Conservation (phyloP, 169 alveolate species). For the Babesia ovis region DNA sequence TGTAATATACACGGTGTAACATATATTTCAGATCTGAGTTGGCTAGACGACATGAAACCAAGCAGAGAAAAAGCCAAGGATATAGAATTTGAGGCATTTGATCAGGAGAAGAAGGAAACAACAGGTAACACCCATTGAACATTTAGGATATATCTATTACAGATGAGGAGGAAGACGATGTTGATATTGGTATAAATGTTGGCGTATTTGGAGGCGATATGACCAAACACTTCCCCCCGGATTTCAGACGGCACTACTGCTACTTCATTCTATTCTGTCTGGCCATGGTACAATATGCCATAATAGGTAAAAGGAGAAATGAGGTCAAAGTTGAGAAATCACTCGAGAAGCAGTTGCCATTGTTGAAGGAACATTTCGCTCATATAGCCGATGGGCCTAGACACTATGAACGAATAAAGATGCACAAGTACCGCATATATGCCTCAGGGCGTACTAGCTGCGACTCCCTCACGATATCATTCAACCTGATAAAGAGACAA, state of each 20-base stretch:
- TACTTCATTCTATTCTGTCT: slow-evolving; percentile 28
- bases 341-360: slow-evolving; percentile 9
- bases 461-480: slow-evolving; percentile 4
- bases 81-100: slow-evolving; percentile 36
- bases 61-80: slow-evolving; percentile 3
- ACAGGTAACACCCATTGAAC: no score
- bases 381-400: slow-evolving; percentile 30
- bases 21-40: background rate
- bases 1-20: no score
- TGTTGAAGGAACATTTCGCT: slow-evolving; percentile 54
- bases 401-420: background rate
- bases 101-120: background rate
- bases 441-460: slow-evolving; percentile 68
- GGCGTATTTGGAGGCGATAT: slow-evolving; percentile 1
- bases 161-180: no score
- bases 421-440: slow-evolving; percentile 22
- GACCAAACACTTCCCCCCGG: slow-evolving; percentile 24
- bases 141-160: no score
- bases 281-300: slow-evolving; percentile 14
- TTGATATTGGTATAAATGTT: no score
- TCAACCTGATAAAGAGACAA: slow-evolving; percentile 44
- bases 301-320: slow-evolving; percentile 26
- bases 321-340: background rate
- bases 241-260: slow-evolving; percentile 53
- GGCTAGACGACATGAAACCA: slow-evolving; percentile 12